phyloP scores from a whole-genome alignment of 108 stramenopile species.

The Epithemia pelagica region DNA sequence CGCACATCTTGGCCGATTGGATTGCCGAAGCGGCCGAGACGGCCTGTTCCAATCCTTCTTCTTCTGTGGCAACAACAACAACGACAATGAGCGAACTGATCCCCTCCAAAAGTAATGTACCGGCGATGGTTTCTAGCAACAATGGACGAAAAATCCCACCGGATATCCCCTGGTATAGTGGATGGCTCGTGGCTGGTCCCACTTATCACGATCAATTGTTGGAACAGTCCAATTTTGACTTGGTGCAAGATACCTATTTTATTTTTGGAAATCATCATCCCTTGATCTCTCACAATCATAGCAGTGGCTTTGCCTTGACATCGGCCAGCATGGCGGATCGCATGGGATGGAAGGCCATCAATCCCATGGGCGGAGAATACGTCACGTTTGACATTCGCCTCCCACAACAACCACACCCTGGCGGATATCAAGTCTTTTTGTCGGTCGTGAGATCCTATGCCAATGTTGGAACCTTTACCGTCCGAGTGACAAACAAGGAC shows the following conservation, averaged over 20 bases:
- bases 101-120: slow-evolving; percentile 32
- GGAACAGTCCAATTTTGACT: slow-evolving; percentile 15
- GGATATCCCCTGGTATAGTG: too few species aligned
- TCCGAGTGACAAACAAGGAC: too few species aligned
- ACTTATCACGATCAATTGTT: slow-evolving; percentile 28
- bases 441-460: slow-evolving; percentile 51
- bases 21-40: slow-evolving; percentile 38
- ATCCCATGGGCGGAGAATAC: slow-evolving; percentile 31
- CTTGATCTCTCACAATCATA: slow-evolving; percentile 23
- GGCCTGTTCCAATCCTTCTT: slow-evolving; percentile 16
- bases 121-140: too few species aligned
- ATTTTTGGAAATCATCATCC: slow-evolving; percentile 35
- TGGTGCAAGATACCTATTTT: slow-evolving; percentile 44
- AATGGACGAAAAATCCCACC: too few species aligned
- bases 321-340: slow-evolving; percentile 27
- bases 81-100: slow-evolving; percentile 7
- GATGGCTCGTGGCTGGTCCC: slow-evolving; percentile 5
- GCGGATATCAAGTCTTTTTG: slow-evolving; percentile 45
- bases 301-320: slow-evolving; percentile 27
- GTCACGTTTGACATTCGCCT: slow-evolving; percentile 44
- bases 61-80: slow-evolving; percentile 13
- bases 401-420: slow-evolving; percentile 18
- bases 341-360: slow-evolving; percentile 54
- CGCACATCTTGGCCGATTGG: too few species aligned
- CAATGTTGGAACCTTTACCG: too few species aligned